Conservation (phyloP, 2,329 filamentous ascomycete genomes). For the Alternaria triticina region DNA sequence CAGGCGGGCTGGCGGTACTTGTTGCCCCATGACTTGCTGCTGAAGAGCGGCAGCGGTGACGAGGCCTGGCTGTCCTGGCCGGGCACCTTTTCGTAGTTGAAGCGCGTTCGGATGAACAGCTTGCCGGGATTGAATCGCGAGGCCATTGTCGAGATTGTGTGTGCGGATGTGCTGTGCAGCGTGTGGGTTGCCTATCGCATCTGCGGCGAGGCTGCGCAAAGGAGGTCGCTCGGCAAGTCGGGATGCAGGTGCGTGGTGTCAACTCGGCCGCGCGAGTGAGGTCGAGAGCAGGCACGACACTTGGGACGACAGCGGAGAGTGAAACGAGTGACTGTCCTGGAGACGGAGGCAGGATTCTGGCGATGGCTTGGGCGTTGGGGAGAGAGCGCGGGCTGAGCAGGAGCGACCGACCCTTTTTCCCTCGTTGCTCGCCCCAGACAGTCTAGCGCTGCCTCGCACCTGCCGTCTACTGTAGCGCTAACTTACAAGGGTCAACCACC, state of each 20-base stretch:
- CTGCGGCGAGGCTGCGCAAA: slow-evolving; percentile 29
- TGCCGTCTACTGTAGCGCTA: slow-evolving; percentile 12
- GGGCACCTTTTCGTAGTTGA: slow-evolving; percentile 56
- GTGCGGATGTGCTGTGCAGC: slow-evolving; percentile 19
- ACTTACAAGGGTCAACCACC: slow-evolving; percentile 10
- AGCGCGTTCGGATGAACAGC: slow-evolving; percentile 51
- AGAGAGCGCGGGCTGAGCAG: slow-evolving; percentile 19
- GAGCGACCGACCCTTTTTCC: slow-evolving; percentile 23
- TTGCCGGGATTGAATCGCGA: slow-evolving; percentile 55
- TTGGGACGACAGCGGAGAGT: slow-evolving; percentile 21
- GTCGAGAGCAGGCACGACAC: slow-evolving; percentile 5
- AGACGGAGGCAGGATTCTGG: slow-evolving; percentile 19
- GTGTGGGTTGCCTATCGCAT: slow-evolving; percentile 39
- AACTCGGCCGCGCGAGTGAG: slow-evolving; percentile 20
- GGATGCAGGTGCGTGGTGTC: slow-evolving; percentile 1
- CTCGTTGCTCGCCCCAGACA: slow-evolving; percentile 14
- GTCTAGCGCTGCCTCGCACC: slow-evolving; percentile 16
- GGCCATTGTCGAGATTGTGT: slow-evolving; percentile 34
- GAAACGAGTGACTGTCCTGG: slow-evolving; percentile 40
- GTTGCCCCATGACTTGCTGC: slow-evolving; percentile 46
- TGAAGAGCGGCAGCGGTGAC: slow-evolving; percentile 50
- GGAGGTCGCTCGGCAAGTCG: neutral
- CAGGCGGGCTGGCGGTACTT: slow-evolving; percentile 45
- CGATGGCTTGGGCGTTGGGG: slow-evolving; percentile 18
- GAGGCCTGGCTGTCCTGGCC: slow-evolving; percentile 49